These are phyloP conservation scores for Penicillium sp. DNA, from an alignment of 2,329 filamentous ascomycete genomes.

Conservation along the genomic window DNA sequence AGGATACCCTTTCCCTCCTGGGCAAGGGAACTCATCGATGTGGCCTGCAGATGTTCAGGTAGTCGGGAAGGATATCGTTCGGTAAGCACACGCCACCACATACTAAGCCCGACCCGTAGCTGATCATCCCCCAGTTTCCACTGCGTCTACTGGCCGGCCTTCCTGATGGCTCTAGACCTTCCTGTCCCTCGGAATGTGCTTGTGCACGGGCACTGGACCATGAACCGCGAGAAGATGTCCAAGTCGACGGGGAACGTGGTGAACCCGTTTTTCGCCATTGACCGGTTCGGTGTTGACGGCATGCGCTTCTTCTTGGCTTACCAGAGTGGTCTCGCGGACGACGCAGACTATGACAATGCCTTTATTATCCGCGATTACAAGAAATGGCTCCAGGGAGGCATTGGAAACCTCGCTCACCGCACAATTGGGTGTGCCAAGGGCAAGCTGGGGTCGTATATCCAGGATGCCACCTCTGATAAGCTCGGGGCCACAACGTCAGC, in stretches of 20 bases:
- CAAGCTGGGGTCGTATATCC: conserved; percentile 62
- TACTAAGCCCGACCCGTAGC: conserved; percentile 8
- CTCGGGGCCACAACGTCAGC: conserved; percentile 30
- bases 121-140: conserved; percentile 63
- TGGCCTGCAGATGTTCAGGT: conserved; percentile 94
- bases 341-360: conserved; percentile 81
- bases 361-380: conserved; percentile 74
- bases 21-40: conserved; percentile 59
- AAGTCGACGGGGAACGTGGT: conserved; percentile 95
- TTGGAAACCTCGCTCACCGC: conserved; percentile 78
- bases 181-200: conserved; percentile 76
- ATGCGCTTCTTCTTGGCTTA: conserved; percentile 87
- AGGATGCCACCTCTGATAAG: conserved; percentile 32
- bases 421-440: conserved; percentile 68
- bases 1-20: conserved; percentile 74
- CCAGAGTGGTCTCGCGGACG: conserved; percentile 72
- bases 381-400: conserved; percentile 70
- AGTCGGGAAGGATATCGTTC: conserved; percentile 92
- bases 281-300: conserved; percentile 81
- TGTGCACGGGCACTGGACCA: conserved; percentile 93
- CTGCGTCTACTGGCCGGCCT: conserved; percentile 95
- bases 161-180: conserved; percentile 83
- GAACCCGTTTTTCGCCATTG: conserved; percentile 86
- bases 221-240: conserved; percentile 90
- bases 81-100: conserved; percentile 40